Evolutionary conservation across 2,329 filamentous ascomycete genomes (phyloP).

Genomic region (Ampelomyces quisqualis): DNA sequence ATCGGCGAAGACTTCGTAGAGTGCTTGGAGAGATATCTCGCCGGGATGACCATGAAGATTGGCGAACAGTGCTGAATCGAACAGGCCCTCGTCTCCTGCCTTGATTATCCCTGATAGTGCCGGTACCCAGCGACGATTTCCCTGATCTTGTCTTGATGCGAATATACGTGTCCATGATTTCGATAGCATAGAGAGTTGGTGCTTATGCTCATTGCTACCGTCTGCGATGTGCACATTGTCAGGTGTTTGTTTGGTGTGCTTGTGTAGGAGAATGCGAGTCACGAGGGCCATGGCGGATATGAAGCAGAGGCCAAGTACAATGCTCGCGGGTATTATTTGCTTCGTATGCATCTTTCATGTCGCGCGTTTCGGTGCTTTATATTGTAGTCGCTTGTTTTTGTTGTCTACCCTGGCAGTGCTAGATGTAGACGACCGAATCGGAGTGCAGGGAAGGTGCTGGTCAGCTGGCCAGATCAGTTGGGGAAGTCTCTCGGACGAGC

Average conservation of each 20-base stretch:
- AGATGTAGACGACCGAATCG: conserved; percentile 26
- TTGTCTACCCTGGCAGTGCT: conserved; percentile 10
- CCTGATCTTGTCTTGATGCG: conserved; percentile 17
- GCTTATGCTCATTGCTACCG: conserved; percentile 14
- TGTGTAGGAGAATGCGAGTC: conserved; percentile 29
- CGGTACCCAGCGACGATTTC: conserved; percentile 24
- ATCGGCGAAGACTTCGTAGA: conserved; percentile 32
- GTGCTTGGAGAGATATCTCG: conserved; percentile 24
- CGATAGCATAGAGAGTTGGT: conserved; percentile 16
- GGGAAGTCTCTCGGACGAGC: conserved; percentile 18
- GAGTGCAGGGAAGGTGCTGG: conserved; percentile 29
- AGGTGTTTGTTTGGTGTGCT: conserved; percentile 20
- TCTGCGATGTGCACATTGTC: conserved; percentile 13
- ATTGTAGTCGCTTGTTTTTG: conserved; percentile 18
- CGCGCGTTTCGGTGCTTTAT: conserved; percentile 18
- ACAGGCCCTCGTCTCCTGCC: conserved; percentile 36
- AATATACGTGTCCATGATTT: conserved; percentile 26
- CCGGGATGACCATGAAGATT: conserved; percentile 22
- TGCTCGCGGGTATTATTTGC: conserved; percentile 18
- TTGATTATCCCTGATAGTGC: conserved; percentile 34
- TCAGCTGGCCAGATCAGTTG: conserved; percentile 13
- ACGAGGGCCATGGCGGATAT: conserved; percentile 32
- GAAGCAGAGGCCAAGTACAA: conserved; percentile 15
- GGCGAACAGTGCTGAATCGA: conserved; percentile 30
- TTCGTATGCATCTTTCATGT: conserved; percentile 14